Conservation (phyloP, 2,329 filamentous ascomycete species). For the Diaporthe vaccinii region DNA sequence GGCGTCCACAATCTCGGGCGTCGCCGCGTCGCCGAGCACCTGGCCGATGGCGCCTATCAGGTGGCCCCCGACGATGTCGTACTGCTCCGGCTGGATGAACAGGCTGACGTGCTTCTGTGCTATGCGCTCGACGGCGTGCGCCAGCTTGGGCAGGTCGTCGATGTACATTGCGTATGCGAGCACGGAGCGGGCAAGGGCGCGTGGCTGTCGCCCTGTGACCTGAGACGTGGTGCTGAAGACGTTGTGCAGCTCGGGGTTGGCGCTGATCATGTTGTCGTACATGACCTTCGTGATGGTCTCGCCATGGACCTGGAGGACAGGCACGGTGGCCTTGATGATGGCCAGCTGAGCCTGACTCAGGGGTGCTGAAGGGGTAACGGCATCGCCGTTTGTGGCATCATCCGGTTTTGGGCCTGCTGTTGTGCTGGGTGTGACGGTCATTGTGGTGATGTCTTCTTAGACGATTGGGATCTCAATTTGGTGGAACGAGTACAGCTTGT, state of each 20-base stretch:
- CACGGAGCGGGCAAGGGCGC: constrained; percentile 77
- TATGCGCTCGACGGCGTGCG: constrained; percentile 73
- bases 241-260: constrained; percentile 75
- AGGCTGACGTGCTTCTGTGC: constrained; percentile 82
- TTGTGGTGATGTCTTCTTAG: neutral
- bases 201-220: constrained; percentile 74
- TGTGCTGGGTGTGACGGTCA: constrained; percentile 20
- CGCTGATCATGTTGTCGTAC: constrained; percentile 76
- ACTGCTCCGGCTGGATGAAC: constrained; percentile 77
- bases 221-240: constrained; percentile 81
- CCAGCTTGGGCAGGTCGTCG: constrained; percentile 74
- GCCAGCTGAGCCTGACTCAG: constrained; percentile 75
- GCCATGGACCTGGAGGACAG: constrained; percentile 78
- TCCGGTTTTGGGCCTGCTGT: constrained; percentile 29
- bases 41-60: constrained; percentile 76
- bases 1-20: constrained; percentile 75
- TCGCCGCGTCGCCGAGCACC: constrained; percentile 77
- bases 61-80: constrained; percentile 77
- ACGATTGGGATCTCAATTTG: neutral
- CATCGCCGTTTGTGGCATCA: neutral
- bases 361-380: constrained; percentile 45
- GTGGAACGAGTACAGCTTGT: neutral
- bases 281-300: constrained; percentile 78
- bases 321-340: constrained; percentile 83
- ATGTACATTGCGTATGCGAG: constrained; percentile 81